Evolutionary conservation across 345 rosid species (phyloP).

Genomic region (Rhizophora mangle): DNA sequence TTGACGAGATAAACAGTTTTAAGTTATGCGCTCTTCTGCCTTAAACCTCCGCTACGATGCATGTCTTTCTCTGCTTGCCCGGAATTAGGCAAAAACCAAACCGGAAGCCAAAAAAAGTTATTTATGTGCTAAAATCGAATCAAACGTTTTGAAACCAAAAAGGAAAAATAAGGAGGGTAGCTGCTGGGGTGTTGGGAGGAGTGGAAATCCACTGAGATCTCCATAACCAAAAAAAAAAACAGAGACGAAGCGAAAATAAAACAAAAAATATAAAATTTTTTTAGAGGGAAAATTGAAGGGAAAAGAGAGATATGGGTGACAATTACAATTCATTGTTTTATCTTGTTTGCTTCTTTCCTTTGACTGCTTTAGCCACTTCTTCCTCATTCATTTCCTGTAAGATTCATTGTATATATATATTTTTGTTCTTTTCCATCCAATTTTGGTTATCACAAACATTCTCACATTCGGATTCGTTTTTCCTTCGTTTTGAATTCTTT

Average conservation of each 20-base stretch:
- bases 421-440: neutral
- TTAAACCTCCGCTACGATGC: too few relatives aligned
- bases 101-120: too few relatives aligned
- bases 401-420: neutral
- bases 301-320: neutral
- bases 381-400: slow-evolving; percentile 40
- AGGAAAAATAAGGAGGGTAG: neutral
- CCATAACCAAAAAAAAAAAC: neutral
- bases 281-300: neutral
- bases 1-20: too few relatives aligned
- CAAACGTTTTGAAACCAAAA: neutral
- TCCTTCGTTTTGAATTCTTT: neutral
- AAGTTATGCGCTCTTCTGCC: too few relatives aligned
- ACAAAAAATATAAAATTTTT: neutral
- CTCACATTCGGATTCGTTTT: neutral
- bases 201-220: slow-evolving; percentile 12
- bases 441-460: neutral
- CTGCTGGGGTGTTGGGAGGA: neutral
- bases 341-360: slow-evolving; percentile 30
- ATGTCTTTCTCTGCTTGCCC: too few relatives aligned
- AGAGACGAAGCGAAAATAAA: neutral
- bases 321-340: slow-evolving; percentile 9
- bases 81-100: too few relatives aligned
- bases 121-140: neutral
- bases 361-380: slow-evolving; percentile 30